A percentile compares a stretch with the other conserved stretches of the same genome.
phyloP scores from a whole-genome alignment of 2,329 filamentous ascomycete species.

The Achaetomium macrosporum region DNA sequence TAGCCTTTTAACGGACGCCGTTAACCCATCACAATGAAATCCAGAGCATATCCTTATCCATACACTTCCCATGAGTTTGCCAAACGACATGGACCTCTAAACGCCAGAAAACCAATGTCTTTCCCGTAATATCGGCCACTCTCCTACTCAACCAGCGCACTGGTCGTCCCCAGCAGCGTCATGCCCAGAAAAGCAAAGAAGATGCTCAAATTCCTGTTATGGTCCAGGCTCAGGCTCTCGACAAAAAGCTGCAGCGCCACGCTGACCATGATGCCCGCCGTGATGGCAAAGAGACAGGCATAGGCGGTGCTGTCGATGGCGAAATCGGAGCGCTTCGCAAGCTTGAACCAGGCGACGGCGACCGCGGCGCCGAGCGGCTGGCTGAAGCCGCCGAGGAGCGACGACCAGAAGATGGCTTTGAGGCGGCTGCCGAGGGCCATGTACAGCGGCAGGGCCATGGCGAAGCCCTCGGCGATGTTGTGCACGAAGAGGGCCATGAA shows the following conservation, averaged over 20 bases:
- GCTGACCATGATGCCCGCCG: slow-evolving; percentile 91
- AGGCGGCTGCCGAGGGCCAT: slow-evolving; percentile 76
- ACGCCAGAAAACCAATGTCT: neutral
- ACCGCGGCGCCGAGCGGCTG: slow-evolving; percentile 82
- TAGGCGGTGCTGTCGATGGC: slow-evolving; percentile 56
- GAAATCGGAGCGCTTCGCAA: slow-evolving; percentile 50
- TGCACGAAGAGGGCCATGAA: slow-evolving; percentile 96
- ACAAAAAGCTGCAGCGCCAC: slow-evolving; percentile 86
- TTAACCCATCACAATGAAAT: too few relatives aligned
- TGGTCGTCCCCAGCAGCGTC: slow-evolving; percentile 78
- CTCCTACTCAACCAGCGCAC: slow-evolving; percentile 43
- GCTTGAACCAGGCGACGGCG: slow-evolving; percentile 79
- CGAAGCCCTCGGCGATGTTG: slow-evolving; percentile 96
- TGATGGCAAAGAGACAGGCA: slow-evolving; percentile 78
- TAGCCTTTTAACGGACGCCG: too few relatives aligned
- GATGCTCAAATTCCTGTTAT: slow-evolving; percentile 71
- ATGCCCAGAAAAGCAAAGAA: slow-evolving; percentile 80
- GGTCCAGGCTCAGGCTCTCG: slow-evolving; percentile 77
- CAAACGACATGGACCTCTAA: too few relatives aligned
- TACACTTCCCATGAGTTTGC: too few relatives aligned
- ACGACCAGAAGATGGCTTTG: slow-evolving; percentile 79
- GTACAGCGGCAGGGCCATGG: slow-evolving; percentile 86
- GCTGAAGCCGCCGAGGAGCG: slow-evolving; percentile 74
- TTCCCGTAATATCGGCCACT: neutral
- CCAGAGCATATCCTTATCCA: too few relatives aligned